Base-by-base conservation (phyloP, 352 stramenopile genomes). In the Phytophthora pini region DNA sequence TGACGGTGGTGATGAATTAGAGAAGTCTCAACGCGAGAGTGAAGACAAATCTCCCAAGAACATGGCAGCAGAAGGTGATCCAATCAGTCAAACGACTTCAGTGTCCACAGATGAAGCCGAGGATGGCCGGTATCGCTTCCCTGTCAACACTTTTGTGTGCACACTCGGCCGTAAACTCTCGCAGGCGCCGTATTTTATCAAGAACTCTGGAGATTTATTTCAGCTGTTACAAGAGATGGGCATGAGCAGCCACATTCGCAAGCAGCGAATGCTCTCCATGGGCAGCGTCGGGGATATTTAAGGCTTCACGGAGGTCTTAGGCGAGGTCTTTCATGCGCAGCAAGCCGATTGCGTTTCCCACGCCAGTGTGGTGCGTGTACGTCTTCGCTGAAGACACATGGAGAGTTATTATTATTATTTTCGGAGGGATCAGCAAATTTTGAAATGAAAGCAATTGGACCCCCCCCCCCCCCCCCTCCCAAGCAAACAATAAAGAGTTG, bases 181-280 rank as follows among this genome's bases (percentile, higher is more conserved):
- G 12, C 87, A 95, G 57, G 87, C 87, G 39, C 86, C 87, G 6
- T 95, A 95, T 65, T 95, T 79, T 64, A 92, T 95, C 69, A 94
- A 94, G 74, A 94, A 94, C 60, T 92, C 86, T 13, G 86, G 83
- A 2, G 86, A 94, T 79, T 70, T 94, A 56, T 93, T 90, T 57
- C 86, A 94, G 61, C 57, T 94, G 17, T 60, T 94, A 50, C 86
- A 94, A 58, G 86, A 94, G 38, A 94, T 94, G 86, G 86, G 86
- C 1, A 84, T 94, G 55, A 94, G 76, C 61, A 93, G 84, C 58
- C 86, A 94, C 60, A 80, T 92, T 50, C 86, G 82, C 20, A 80
- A 83, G 43, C 86, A 92, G 60, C 79, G 86, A 17, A 70, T 90
- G 73, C 59, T 93, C 24, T 90, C 84, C 2, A 75, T 84, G 58